Evolutionary conservation across 129 eudicot species (phyloP).

Genomic region (Erigeron canadensis): DNA sequence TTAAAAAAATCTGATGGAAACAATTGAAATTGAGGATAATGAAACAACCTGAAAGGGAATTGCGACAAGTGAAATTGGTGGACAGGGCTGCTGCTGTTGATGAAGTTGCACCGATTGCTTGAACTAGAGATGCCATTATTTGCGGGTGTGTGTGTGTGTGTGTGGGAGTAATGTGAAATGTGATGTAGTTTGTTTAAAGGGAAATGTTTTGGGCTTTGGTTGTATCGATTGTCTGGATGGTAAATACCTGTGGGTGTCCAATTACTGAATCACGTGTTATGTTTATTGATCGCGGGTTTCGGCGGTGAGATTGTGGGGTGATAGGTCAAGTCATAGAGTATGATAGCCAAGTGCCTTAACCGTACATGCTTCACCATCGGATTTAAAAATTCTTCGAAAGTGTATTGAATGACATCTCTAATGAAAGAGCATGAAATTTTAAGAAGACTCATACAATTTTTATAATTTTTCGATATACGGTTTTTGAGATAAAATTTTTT

Average conservation of each 20-base stretch:
- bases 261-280: too few relatives aligned
- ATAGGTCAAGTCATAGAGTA: too few relatives aligned
- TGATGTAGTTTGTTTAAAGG: slow-evolving; percentile 21
- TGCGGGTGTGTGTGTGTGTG: neutral
- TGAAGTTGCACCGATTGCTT: slow-evolving; percentile 41
- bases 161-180: slow-evolving; percentile 5
- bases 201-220: slow-evolving; percentile 26
- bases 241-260: slow-evolving; percentile 33
- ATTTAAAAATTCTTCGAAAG: too few relatives aligned
- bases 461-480: too few relatives aligned
- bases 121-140: slow-evolving; percentile 50
- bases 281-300: too few relatives aligned
- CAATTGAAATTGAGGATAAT: neutral
- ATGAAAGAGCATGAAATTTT: too few relatives aligned
- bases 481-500: too few relatives aligned
- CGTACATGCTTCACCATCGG: too few relatives aligned
- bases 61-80: slow-evolving; percentile 21
- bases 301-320: too few relatives aligned
- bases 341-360: too few relatives aligned
- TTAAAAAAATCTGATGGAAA: neutral
- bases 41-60: slow-evolving; percentile 31
- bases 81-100: slow-evolving; percentile 34
- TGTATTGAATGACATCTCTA: too few relatives aligned
- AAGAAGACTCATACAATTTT: too few relatives aligned
- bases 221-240: slow-evolving; percentile 19